Evolutionary conservation across 129 eudicot species (phyloP), one percentile per base, ranked within the genome.

Genomic region (Chrysanthemum lavandulifolium): DNA sequence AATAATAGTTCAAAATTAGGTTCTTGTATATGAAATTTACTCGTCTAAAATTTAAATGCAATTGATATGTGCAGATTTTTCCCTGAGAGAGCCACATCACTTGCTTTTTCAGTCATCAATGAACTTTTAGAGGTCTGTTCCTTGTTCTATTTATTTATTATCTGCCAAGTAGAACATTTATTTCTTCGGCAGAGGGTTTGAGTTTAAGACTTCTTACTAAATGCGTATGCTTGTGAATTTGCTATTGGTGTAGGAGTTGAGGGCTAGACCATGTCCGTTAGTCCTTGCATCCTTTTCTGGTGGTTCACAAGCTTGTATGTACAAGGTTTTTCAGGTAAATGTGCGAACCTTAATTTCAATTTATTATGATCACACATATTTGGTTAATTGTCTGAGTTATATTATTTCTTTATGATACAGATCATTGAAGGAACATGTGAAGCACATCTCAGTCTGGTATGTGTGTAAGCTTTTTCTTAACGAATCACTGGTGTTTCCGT

Each of bases 281-380:
- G 88, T 89, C 52, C 76, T 92, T 68, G 85, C 87, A 59, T 74
- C 95, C 13, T 78, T 87, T 73, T 85, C 96, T 59, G 96, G 98
- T 60, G 98, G 96, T 43, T 82, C 95, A 59, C 89, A 89, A 61
- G 96, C 98, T 72, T 89, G 96, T 82, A 80, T 92, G 98, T 92
- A 92, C 61, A 92, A 92, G 81, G 68, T 92, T 76, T 78, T 92
- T 78, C 95, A 92, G 98, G 98, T 92, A 89, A 61, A 60, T 53
- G 25, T 57, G 10, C 10, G 12, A 73, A 68, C 23, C 65, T 70
- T 11, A 64, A 49, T 47, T 68, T 43, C 2, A 36, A 6, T 9
- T 10, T 59, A 15, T 6, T 33, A 3, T 47, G 11, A 61, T 68
- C 63, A 21, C 13, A 52, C 14, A 14, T 40, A 40, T 40, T 40